phyloP scores from a whole-genome alignment of 2,329 filamentous ascomycete species.

The Aspergillus sclerotialis region DNA sequence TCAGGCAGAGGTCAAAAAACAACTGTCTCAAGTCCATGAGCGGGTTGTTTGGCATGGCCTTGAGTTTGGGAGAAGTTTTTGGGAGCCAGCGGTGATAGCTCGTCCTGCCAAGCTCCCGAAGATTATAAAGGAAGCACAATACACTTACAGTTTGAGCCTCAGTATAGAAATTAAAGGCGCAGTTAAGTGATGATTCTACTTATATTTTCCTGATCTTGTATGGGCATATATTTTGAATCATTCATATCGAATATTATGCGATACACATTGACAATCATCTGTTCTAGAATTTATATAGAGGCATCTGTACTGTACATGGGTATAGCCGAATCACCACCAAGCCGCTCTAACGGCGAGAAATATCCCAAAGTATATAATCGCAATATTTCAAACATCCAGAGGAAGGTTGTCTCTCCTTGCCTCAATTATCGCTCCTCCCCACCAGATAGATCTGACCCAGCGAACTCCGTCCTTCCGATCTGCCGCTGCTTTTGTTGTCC shows the following conservation, averaged over 20 bases:
- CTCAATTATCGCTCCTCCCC: neutral
- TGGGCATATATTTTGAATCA: no score
- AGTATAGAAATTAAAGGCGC: no score
- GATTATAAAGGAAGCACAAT: no score
- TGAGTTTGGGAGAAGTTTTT: no score
- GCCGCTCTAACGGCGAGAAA: neutral
- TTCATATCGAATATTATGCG: no score
- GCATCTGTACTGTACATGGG: slow-evolving; percentile 20
- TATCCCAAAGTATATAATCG: neutral
- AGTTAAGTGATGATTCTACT: no score
- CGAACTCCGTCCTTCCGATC: slow-evolving; percentile 3
- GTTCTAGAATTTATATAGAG: no score
- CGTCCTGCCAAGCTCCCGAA: no score
- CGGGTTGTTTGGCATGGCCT: slow-evolving; percentile 1
- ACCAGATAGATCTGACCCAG: neutral
- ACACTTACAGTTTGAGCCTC: no score
- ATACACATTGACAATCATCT: no score
- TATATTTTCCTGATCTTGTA: no score
- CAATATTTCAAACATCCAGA: neutral
- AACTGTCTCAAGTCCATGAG: slow-evolving; percentile 27
- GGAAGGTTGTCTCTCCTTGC: neutral
- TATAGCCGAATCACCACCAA: slow-evolving; percentile 12
- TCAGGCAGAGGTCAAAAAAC: slow-evolving; percentile 39
- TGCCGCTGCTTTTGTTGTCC: slow-evolving; percentile 11
- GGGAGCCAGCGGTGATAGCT: no score